phyloP scores from a whole-genome alignment of 768 basidiomycete genomes.

The Collybia nuda region DNA sequence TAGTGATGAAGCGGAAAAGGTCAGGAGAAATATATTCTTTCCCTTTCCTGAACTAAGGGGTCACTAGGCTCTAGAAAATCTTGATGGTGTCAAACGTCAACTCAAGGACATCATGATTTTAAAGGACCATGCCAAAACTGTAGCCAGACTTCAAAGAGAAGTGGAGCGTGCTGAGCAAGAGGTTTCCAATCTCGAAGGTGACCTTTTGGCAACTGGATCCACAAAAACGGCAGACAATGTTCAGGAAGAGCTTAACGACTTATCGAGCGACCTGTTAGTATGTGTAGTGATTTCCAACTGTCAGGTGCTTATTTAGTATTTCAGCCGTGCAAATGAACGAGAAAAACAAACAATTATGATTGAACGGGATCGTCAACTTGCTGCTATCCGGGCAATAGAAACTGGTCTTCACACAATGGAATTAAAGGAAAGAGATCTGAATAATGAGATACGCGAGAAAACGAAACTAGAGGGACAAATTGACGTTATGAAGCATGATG shows the following conservation, averaged over 20 bases:
- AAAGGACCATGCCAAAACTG: slow-evolving; percentile 59
- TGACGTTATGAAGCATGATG: slow-evolving; percentile 57
- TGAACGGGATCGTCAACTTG: slow-evolving; percentile 64
- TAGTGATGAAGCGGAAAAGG: slow-evolving; percentile 60
- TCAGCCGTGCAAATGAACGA: slow-evolving; percentile 65
- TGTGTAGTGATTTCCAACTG: background rate
- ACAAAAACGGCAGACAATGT: slow-evolving; percentile 85
- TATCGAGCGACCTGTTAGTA: slow-evolving; percentile 67
- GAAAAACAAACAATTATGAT: slow-evolving; percentile 54
- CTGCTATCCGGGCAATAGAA: slow-evolving; percentile 52
- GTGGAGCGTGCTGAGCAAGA: slow-evolving; percentile 61
- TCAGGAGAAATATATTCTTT: slow-evolving; percentile 23
- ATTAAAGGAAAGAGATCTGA: slow-evolving; percentile 56
- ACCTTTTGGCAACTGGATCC: slow-evolving; percentile 71
- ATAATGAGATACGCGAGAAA: slow-evolving; percentile 60
- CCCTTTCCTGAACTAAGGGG: slow-evolving; percentile 2
- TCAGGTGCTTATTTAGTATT: background rate
- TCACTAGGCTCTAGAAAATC: slow-evolving; percentile 48
- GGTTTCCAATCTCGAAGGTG: slow-evolving; percentile 60
- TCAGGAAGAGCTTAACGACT: slow-evolving; percentile 67
- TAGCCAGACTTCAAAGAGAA: slow-evolving; percentile 61
- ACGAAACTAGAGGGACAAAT: slow-evolving; percentile 55
- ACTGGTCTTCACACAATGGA: slow-evolving; percentile 63
- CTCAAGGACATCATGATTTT: slow-evolving; percentile 59
- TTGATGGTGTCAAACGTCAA: slow-evolving; percentile 55